phyloP scores from a whole-genome alignment of 2,329 filamentous ascomycete species.

The Dothistroma pini region DNA sequence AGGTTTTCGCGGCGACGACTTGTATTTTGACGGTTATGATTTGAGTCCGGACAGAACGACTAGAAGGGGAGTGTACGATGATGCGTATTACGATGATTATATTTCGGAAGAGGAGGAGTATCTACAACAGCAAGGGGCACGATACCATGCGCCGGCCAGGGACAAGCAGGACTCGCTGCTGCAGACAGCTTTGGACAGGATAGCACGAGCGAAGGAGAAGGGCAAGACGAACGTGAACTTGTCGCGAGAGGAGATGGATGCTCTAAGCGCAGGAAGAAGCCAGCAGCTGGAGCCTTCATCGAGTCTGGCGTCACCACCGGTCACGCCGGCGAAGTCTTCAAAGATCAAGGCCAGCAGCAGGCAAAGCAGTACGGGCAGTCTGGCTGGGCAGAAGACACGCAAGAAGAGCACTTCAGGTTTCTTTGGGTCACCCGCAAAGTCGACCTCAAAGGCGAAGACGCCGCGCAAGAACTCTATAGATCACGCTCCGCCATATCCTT shows the following conservation, averaged over 20 bases:
- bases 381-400: constrained; percentile 34
- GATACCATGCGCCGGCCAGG: constrained; percentile 52
- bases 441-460: constrained; percentile 33
- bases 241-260: constrained; percentile 73
- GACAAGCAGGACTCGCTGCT: constrained; percentile 73
- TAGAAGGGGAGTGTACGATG: constrained; percentile 42
- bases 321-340: constrained; percentile 26
- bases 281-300: constrained; percentile 28
- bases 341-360: constrained; percentile 32
- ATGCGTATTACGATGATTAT: constrained; percentile 43
- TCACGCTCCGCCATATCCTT: constrained; percentile 19
- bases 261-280: constrained; percentile 57
- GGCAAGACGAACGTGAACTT: constrained; percentile 78
- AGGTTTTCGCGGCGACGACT: constrained; percentile 43
- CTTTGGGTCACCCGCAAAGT: constrained; percentile 35
- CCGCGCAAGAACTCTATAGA: constrained; percentile 30
- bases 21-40: constrained; percentile 49
- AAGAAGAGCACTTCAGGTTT: constrained; percentile 34
- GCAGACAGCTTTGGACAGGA: constrained; percentile 73
- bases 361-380: constrained; percentile 36
- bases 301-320: constrained; percentile 32
- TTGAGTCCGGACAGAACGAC: constrained; percentile 40
- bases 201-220: constrained; percentile 70
- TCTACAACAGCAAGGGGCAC: constrained; percentile 33
- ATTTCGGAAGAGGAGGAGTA: constrained; percentile 51